A percentile compares a stretch with the other conserved stretches of the same genome.
phyloP scores from a whole-genome alignment of 805 yeast species.

The Nakazawaea siamensis region DNA sequence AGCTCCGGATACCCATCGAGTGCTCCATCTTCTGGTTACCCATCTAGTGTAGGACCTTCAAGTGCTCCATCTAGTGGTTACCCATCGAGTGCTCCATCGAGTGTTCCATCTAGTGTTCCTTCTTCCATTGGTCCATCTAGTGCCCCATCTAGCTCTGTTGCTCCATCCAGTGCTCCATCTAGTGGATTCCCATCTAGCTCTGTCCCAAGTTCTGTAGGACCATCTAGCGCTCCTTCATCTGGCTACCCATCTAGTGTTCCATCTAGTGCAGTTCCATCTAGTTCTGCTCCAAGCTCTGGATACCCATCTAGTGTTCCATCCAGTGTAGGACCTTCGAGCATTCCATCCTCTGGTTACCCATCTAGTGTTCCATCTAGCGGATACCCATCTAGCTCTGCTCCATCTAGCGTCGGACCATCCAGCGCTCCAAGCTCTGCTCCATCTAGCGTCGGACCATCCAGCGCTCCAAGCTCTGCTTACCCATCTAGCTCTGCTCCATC shows the following conservation, averaged over 20 bases:
- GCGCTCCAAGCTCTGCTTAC: not conserved
- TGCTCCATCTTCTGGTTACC: not conserved
- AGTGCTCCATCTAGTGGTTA: not conserved
- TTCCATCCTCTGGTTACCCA: not conserved
- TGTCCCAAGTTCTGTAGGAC: not conserved
- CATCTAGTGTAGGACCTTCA: not conserved
- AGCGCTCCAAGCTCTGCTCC: not conserved
- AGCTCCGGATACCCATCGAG: not conserved
- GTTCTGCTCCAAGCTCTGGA: not conserved
- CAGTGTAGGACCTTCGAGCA: not conserved
- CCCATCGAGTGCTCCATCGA: too few species aligned
- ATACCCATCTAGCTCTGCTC: not conserved
- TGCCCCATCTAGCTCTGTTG: not conserved
- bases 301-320: not conserved
- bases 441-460: not conserved
- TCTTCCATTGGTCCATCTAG: not conserved
- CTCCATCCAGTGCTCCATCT: not conserved
- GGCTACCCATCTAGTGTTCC: not conserved
- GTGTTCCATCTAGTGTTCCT: not conserved
- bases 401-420: not conserved
- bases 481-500: conserved; percentile 1
- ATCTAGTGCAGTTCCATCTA: not conserved
- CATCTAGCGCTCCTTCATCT: not conserved
- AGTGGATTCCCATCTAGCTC: not conserved
- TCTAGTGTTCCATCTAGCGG: not conserved